Evolutionary conservation across 2,329 filamentous ascomycete genomes (phyloP), one percentile per base, ranked within the genome.

Genomic region (Teratosphaeria nubilosa): DNA sequence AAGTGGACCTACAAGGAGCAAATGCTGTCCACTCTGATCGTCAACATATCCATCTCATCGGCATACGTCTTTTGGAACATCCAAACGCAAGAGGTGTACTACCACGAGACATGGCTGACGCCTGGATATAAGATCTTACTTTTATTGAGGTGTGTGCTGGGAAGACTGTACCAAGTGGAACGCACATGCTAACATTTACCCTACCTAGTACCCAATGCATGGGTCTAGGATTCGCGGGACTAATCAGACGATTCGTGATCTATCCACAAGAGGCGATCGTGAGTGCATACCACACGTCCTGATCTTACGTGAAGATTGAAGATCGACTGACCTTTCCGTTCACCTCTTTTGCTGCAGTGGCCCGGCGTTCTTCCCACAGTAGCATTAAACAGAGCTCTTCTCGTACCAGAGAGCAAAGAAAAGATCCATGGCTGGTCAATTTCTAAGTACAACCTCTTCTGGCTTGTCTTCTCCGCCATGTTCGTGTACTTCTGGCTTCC

Each of bases 371-470:
- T 95, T 56, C 91, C 92, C 80, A 91, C 88, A 20, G 89, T 90
- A 0, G 86, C 89, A 65, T 92, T 95, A 87, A 94, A 95, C 68
- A 86, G 85, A 3, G 91, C 90, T 0, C 79, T 95, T 54, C 54
- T 55, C 16, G 31, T 55, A 32, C 34, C 54, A 5, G 22, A 45
- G 11, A 55, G 37, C 14, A 55, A 55, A 34, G 37, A 55, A 31
- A 24, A 24, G 22, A n/a, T 55, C 27, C 90, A 90, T 37, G 66
- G 66, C n/a, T 68, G 67, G 67, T 86, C 75, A 48, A 86, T 95
- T 54, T 89, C 87, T 62, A 80, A 89, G 53, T 91, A 89, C 81
- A 87, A 84, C 62, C 94, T 95, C 75, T 95, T 95, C 75, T 84
- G 88, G 65, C 75, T 84, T 37, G 82, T 91, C 51, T 91, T 87